Conservation (phyloP, 345 rosid genomes). For the Mallotus nudiflorus region DNA sequence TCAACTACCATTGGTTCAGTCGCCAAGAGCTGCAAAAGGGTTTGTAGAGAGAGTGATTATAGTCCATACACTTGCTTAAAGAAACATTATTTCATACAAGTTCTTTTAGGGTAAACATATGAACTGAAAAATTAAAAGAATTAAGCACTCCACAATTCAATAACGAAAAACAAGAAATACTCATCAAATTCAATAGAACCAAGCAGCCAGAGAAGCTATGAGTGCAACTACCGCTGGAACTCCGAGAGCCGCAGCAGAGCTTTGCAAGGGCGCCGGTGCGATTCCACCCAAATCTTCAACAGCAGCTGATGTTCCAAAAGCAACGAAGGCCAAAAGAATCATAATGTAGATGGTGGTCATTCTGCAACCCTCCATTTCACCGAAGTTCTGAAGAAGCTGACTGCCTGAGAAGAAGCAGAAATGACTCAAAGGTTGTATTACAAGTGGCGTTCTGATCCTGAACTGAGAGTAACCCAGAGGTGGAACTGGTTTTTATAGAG, state of each 20-base stretch:
- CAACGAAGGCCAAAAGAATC: neutral
- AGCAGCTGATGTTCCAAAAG: conserved; percentile 13
- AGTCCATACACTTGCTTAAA: neutral
- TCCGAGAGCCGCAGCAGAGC: conserved; percentile 26
- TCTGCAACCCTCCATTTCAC: conserved; percentile 35
- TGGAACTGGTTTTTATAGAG: conserved; percentile 18
- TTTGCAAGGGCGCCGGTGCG: conserved; percentile 40
- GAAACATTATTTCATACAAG: neutral
- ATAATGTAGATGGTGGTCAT: conserved; percentile 22
- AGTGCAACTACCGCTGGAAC: conserved; percentile 33
- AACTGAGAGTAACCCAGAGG: neutral
- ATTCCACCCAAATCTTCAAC: conserved; percentile 28
- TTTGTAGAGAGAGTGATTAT: neutral
- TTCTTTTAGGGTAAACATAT: neutral
- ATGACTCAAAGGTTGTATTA: neutral
- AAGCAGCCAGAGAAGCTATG: conserved; percentile 26
- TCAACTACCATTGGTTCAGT: no score
- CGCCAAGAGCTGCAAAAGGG: neutral
- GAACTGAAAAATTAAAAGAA: conserved; percentile 10
- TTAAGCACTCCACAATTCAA: neutral
- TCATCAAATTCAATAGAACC: conserved; percentile 26
- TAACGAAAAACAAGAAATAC: neutral
- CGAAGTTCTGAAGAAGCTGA: neutral
- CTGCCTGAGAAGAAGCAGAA: neutral
- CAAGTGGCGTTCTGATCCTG: neutral